Percentiles rank a stretch among this genome's conserved stretches.
phyloP scores from a whole-genome alignment of 306 rosid genomes.

The Herpetospermum pedunculosum region DNA sequence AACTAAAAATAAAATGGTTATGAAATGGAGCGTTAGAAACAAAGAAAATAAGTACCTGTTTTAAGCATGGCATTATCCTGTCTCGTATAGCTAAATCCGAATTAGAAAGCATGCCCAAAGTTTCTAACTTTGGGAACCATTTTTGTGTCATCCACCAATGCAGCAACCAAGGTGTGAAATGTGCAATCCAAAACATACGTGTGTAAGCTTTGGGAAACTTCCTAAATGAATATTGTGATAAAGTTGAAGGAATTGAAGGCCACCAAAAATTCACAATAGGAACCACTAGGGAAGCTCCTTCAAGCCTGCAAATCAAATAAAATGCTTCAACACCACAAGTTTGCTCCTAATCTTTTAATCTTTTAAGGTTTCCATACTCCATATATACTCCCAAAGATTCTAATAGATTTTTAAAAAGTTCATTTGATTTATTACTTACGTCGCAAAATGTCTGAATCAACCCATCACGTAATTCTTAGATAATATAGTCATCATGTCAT shows the following conservation, averaged over 20 bases:
- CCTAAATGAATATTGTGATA: slow-evolving; percentile 19
- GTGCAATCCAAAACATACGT: slow-evolving; percentile 44
- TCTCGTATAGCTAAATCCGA: slow-evolving; percentile 33
- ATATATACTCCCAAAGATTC: too few relatives aligned
- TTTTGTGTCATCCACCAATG: slow-evolving; percentile 75
- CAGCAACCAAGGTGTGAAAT: slow-evolving; percentile 55
- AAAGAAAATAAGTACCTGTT: slow-evolving; percentile 33
- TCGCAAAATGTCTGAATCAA: too few relatives aligned
- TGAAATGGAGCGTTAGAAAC: too few relatives aligned
- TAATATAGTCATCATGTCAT: too few relatives aligned
- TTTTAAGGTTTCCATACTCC: too few relatives aligned
- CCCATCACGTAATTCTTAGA: too few relatives aligned
- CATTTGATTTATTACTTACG: too few relatives aligned
- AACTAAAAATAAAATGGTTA: too few relatives aligned
- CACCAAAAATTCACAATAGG: slow-evolving; percentile 71
- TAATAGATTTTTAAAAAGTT: too few relatives aligned
- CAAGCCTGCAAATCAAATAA: slow-evolving; percentile 38
- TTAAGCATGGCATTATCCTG: slow-evolving; percentile 15
- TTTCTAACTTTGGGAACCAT: slow-evolving; percentile 36
- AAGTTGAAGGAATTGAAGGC: slow-evolving; percentile 36
- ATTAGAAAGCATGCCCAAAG: not conserved
- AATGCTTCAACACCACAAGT: not conserved
- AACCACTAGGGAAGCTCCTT: slow-evolving; percentile 60
- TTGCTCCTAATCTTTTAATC: too few relatives aligned
- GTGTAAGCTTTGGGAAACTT: slow-evolving; percentile 21